Evolutionary conservation across 805 yeast species (phyloP).

Genomic region (Kodamaea nitidulidarum): DNA sequence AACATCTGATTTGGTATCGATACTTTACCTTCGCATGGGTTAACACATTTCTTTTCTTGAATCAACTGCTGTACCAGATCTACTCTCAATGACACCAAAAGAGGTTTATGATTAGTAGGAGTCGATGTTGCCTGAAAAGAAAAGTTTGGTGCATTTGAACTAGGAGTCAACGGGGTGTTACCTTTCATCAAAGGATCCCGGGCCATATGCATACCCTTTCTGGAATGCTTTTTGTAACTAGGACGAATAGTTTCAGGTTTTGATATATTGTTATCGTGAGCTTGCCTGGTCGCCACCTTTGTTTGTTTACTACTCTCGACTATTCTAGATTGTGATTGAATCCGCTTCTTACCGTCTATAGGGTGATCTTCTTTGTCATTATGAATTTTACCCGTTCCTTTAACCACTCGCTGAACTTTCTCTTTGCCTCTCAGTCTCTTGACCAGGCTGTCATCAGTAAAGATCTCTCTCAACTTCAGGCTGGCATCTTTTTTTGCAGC

Average conservation of each 20-base stretch:
- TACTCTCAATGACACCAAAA: background rate
- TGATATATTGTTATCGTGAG: no score
- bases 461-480: conserved; percentile 14
- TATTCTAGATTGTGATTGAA: no score
- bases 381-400: no score
- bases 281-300: no score
- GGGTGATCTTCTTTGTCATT: no score
- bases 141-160: background rate
- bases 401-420: no score
- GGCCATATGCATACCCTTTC: background rate
- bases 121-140: conserved; percentile 15
- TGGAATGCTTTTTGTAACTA: background rate
- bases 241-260: no score
- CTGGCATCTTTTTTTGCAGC: conserved; percentile 2
- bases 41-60: background rate
- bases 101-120: conserved; percentile 5
- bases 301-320: no score
- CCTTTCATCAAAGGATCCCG: background rate
- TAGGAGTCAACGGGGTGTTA: background rate
- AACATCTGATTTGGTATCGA: background rate
- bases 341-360: no score
- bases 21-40: background rate
- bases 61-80: background rate
- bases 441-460: conserved; percentile 8
- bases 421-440: background rate